These are phyloP conservation scores for Quercus variabilis DNA, from an alignment of 306 rosid species.

Conservation along the genomic window DNA sequence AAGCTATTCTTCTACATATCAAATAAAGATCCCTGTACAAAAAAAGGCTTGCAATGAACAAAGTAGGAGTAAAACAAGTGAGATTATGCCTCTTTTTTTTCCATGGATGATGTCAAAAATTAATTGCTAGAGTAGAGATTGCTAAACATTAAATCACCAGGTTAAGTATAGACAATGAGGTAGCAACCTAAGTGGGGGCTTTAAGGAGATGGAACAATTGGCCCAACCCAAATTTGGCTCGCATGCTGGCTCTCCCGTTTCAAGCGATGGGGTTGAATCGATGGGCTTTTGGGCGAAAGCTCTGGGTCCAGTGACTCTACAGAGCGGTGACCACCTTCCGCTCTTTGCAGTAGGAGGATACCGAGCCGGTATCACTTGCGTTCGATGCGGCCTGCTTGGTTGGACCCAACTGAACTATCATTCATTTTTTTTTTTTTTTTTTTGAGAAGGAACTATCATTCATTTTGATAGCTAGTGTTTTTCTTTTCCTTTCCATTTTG, in stretches of 20 bases:
- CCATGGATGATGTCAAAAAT: no score
- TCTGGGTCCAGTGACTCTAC: background rate
- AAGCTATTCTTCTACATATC: no score
- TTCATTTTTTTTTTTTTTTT: no score
- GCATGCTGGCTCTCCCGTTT: background rate
- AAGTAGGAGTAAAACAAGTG: no score
- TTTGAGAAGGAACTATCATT: background rate
- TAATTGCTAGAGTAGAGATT: no score
- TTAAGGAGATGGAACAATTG: background rate
- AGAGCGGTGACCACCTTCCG: conserved; percentile 30
- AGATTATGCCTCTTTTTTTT: no score
- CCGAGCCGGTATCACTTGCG: background rate
- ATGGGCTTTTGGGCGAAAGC: background rate
- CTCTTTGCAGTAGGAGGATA: conserved; percentile 24
- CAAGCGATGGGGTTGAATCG: background rate
- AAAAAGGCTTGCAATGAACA: no score
- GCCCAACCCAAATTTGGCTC: rapidly evolving
- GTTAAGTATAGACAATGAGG: background rate
- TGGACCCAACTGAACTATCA: background rate
- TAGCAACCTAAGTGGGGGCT: background rate
- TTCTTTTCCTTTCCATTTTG: no score
- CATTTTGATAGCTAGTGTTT: background rate
- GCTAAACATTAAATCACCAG: no score
- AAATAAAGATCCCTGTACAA: no score
- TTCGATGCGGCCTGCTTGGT: background rate